phyloP scores from a whole-genome alignment of 2,329 filamentous ascomycete species.

The Paraphaeosphaeria sporulosa region DNA sequence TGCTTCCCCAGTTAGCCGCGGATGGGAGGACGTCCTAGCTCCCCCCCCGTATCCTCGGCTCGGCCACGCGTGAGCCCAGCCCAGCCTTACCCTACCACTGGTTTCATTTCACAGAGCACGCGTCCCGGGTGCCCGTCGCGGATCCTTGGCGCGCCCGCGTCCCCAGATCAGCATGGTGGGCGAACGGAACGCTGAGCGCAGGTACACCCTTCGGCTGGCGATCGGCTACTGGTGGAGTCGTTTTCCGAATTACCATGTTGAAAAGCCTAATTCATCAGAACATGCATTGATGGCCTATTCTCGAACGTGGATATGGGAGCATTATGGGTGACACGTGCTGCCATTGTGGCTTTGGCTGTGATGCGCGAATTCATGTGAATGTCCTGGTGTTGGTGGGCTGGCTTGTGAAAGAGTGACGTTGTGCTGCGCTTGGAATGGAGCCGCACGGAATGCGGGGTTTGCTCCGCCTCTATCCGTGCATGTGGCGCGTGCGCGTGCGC shows the following conservation, averaged over 20 bases:
- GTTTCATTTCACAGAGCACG: conserved; percentile 28
- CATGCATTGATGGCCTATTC: not conserved
- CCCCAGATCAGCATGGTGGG: conserved; percentile 44
- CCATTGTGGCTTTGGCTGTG: conserved; percentile 9
- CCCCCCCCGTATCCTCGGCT: conserved; percentile 34
- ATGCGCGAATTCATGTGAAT: conserved; percentile 27
- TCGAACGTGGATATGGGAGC: not conserved
- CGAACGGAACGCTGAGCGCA: conserved; percentile 42
- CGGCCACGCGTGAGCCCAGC: conserved; percentile 43
- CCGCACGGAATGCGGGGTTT: conserved; percentile 24
- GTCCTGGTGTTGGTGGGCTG: conserved; percentile 16
- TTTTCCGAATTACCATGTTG: conserved; percentile 15
- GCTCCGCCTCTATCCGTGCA: conserved; percentile 18
- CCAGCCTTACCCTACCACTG: conserved; percentile 28
- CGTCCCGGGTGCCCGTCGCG: conserved; percentile 16
- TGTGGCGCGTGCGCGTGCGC: conserved; percentile 10
- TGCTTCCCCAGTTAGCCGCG: conserved; percentile 36
- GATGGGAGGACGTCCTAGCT: conserved; percentile 40
- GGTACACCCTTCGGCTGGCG: conserved; percentile 33
- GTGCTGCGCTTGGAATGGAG: conserved; percentile 28
- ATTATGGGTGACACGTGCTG: conserved; percentile 1
- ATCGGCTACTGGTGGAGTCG: conserved; percentile 34
- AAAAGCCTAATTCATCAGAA: not conserved
- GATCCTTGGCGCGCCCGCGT: conserved; percentile 27
- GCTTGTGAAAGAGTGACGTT: conserved; percentile 48